These are phyloP conservation scores for Hydnomerulius pinastri DNA, from an alignment of 768 basidiomycete genomes.

Conservation along the genomic window DNA sequence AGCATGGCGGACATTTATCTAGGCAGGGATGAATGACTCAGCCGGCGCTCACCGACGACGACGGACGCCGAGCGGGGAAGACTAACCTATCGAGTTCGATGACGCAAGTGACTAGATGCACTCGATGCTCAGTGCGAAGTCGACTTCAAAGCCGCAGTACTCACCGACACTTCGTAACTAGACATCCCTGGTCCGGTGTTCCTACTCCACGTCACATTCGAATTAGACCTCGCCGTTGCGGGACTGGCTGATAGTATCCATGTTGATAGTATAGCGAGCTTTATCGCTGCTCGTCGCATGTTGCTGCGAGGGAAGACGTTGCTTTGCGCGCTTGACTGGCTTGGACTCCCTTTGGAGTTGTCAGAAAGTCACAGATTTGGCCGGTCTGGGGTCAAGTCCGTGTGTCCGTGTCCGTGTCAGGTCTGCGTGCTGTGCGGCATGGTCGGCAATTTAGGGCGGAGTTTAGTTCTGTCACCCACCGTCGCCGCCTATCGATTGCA, in stretches of 20 bases:
- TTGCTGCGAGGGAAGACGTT: constrained; percentile 9
- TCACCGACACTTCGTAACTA: constrained; percentile 28
- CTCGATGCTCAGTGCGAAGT: constrained; percentile 12
- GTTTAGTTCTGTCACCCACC: too few relatives aligned
- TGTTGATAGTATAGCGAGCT: constrained; percentile 4
- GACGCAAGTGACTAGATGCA: constrained; percentile 22
- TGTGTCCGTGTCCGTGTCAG: too few relatives aligned
- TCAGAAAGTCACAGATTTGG: too few relatives aligned
- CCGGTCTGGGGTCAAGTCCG: too few relatives aligned
- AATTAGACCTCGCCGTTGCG: constrained; percentile 2
- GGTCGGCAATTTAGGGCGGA: too few relatives aligned
- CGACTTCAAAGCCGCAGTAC: constrained; percentile 1
- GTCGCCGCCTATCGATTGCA: too few relatives aligned
- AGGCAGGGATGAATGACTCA: neutral
- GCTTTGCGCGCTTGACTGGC: too few relatives aligned
- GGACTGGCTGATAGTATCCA: constrained; percentile 19
- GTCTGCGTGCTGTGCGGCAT: too few relatives aligned
- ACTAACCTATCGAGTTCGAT: constrained; percentile 18
- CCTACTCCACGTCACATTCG: constrained; percentile 20
- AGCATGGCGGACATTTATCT: constrained; percentile 84
- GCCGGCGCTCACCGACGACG: neutral
- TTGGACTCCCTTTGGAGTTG: too few relatives aligned
- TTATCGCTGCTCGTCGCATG: constrained; percentile 24
- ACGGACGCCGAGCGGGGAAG: neutral
- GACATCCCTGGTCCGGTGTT: constrained; percentile 15